These are phyloP conservation scores for Scheffersomyces stambukii DNA, from an alignment of 1,139 yeast genomes.

Conservation along the genomic window DNA sequence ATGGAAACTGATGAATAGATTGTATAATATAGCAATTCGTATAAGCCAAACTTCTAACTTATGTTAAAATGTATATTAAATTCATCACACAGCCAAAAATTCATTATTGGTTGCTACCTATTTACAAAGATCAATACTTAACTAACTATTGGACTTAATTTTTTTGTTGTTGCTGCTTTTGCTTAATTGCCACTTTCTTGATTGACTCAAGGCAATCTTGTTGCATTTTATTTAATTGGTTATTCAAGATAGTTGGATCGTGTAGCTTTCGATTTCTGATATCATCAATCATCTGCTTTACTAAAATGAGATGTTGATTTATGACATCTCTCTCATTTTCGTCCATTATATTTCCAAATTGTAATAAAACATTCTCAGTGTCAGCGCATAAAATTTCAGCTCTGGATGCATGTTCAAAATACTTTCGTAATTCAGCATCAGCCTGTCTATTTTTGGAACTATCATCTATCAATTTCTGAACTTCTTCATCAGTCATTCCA, in stretches of 20 bases:
- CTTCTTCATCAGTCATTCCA: conserved; percentile 63
- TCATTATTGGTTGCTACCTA: not conserved
- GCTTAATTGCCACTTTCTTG: conserved; percentile 48
- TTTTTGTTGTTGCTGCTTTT: conserved; percentile 18
- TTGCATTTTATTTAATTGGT: conserved; percentile 48
- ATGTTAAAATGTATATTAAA: conserved; percentile 1
- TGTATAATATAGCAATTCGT: conserved; percentile 1
- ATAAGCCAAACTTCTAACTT: not conserved
- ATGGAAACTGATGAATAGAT: conserved; percentile 53
- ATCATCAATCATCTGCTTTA: conserved; percentile 43
- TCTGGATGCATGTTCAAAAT: conserved; percentile 46
- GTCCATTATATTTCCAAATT: conserved; percentile 40
- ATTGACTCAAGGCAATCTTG: conserved; percentile 47
- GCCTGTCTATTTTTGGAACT: conserved; percentile 36
- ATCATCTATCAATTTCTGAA: conserved; percentile 52
- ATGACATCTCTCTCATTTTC: conserved; percentile 31
- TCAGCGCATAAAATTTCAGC: conserved; percentile 56
- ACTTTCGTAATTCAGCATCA: conserved; percentile 40
- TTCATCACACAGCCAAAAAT: conserved; percentile 1
- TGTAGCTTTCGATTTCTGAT: conserved; percentile 33
- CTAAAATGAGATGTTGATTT: conserved; percentile 25
- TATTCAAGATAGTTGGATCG: conserved; percentile 35
- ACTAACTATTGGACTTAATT: too few species aligned
- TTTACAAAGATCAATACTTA: conserved; percentile 1
- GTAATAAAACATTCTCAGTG: conserved; percentile 47